phyloP scores from a whole-genome alignment of 306 rosid genomes.

The Pyrus bretschneideri region DNA sequence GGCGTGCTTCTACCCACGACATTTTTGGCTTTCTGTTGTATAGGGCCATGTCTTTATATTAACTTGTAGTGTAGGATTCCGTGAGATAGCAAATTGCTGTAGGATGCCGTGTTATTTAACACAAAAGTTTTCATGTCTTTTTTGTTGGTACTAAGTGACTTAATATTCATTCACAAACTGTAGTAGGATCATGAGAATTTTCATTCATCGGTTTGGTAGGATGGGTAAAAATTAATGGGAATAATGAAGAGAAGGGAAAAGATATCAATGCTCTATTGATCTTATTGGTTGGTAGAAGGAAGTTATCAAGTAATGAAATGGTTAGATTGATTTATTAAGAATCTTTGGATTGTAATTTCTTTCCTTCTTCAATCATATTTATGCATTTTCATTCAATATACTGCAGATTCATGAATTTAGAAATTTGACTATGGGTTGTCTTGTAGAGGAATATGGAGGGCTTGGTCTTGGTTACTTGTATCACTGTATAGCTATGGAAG shows the following conservation, averaged over 20 bases:
- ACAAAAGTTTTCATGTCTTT: background rate
- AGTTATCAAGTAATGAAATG: background rate
- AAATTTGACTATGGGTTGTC: no score
- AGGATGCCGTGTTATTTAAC: background rate
- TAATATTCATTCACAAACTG: background rate
- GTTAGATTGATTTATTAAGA: background rate
- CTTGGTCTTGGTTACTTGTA: conserved; percentile 94
- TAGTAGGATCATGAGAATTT: background rate
- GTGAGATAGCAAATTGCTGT: no score
- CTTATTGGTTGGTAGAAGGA: background rate
- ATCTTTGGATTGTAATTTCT: background rate
- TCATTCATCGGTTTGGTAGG: background rate
- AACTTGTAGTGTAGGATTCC: background rate
- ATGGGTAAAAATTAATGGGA: background rate
- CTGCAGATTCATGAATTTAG: no score
- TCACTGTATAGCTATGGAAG: conserved; percentile 95
- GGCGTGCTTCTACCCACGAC: no score
- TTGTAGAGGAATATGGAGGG: conserved; percentile 89
- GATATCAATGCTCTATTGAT: background rate
- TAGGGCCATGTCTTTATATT: no score
- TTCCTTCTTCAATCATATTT: no score
- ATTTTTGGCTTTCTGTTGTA: no score
- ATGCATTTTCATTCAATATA: no score
- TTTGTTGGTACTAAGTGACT: background rate
- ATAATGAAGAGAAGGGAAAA: background rate